Evolutionary conservation across 345 rosid species (phyloP).

Genomic region (Dipteronia sinensis): DNA sequence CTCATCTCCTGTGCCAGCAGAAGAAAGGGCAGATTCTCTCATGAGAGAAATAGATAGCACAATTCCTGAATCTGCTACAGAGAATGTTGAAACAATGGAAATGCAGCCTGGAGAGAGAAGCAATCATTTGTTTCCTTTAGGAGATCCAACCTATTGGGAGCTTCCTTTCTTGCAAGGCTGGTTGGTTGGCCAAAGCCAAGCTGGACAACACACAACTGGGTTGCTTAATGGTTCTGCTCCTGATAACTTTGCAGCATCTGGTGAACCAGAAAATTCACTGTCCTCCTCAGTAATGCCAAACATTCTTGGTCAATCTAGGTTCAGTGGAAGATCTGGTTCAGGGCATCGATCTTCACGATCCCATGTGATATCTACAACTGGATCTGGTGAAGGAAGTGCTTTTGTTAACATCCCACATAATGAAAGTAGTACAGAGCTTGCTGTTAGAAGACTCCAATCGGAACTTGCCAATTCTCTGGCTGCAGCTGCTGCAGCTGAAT

Average conservation of each 20-base stretch:
- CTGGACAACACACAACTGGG: slow-evolving; percentile 35
- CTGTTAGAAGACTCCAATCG: slow-evolving; percentile 41
- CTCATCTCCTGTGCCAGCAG: slow-evolving; percentile 42
- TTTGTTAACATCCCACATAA: slow-evolving; percentile 26
- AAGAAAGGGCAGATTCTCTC: slow-evolving; percentile 31
- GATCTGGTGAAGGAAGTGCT: slow-evolving; percentile 35
- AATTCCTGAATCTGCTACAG: slow-evolving; percentile 36
- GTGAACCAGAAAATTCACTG: slow-evolving; percentile 26
- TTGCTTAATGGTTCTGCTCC: slow-evolving; percentile 29
- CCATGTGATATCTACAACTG: slow-evolving; percentile 27
- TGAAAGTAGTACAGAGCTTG: slow-evolving; percentile 38
- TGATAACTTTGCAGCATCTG: slow-evolving; percentile 32
- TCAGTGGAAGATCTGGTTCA: slow-evolving; percentile 41
- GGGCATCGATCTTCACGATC: slow-evolving; percentile 37
- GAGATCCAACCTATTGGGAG: slow-evolving; percentile 65
- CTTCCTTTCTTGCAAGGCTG: slow-evolving; percentile 73
- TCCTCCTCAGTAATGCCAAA: slow-evolving; percentile 28
- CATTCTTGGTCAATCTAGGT: slow-evolving; percentile 27
- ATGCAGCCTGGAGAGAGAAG: slow-evolving; percentile 45
- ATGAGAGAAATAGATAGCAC: slow-evolving; percentile 39
- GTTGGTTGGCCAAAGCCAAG: slow-evolving; percentile 69
- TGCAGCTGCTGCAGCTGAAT: slow-evolving; percentile 50
- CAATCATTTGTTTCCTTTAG: slow-evolving; percentile 42
- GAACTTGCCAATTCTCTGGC: slow-evolving; percentile 51
- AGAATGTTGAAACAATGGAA: slow-evolving; percentile 48